These are phyloP conservation scores for Kodamaea nitidulidarum DNA, from an alignment of 805 yeast genomes.

Conservation along the genomic window DNA sequence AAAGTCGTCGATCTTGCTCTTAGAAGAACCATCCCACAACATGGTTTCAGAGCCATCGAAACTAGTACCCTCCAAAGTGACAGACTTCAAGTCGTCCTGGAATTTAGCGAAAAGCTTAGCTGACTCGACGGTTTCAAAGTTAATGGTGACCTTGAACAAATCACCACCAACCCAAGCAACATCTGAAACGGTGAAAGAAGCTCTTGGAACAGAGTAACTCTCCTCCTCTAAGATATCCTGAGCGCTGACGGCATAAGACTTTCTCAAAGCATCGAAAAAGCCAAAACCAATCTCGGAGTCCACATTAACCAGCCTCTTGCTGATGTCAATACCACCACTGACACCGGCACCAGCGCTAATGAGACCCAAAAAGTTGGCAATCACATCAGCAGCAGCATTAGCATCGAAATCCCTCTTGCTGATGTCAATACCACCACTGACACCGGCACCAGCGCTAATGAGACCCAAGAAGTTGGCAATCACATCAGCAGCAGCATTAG, in stretches of 20 bases:
- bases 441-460: slow-evolving; percentile 10
- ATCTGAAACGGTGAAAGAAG: slow-evolving; percentile 15
- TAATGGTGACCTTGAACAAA: slow-evolving; percentile 18
- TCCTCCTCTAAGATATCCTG: slow-evolving; percentile 10
- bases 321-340: slow-evolving; percentile 5
- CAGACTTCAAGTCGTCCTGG: slow-evolving; percentile 12
- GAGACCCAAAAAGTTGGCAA: slow-evolving; percentile 7
- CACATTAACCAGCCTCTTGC: slow-evolving; percentile 10
- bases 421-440: slow-evolving; percentile 6
- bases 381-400: slow-evolving; percentile 2
- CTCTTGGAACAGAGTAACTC: slow-evolving; percentile 12
- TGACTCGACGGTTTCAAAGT: slow-evolving; percentile 16
- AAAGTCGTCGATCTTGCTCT: slow-evolving; percentile 10
- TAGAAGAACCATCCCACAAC: slow-evolving; percentile 9
- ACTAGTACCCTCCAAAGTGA: slow-evolving; percentile 12
- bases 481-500: slow-evolving; percentile 10
- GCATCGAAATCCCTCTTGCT: slow-evolving; percentile 9
- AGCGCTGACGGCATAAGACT: slow-evolving; percentile 6
- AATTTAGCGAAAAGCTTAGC: slow-evolving; percentile 11
- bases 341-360: slow-evolving; percentile 1
- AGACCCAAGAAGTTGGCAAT: slow-evolving; percentile 11
- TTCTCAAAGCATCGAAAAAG: slow-evolving; percentile 8
- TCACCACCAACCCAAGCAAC: slow-evolving; percentile 16
- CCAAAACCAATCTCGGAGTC: slow-evolving; percentile 6
- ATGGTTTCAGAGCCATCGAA: slow-evolving; percentile 7